Evolutionary conservation across 2,329 filamentous ascomycete species (phyloP), one percentile per base, ranked within the genome.

Genomic region (Xylariaceae sp.): DNA sequence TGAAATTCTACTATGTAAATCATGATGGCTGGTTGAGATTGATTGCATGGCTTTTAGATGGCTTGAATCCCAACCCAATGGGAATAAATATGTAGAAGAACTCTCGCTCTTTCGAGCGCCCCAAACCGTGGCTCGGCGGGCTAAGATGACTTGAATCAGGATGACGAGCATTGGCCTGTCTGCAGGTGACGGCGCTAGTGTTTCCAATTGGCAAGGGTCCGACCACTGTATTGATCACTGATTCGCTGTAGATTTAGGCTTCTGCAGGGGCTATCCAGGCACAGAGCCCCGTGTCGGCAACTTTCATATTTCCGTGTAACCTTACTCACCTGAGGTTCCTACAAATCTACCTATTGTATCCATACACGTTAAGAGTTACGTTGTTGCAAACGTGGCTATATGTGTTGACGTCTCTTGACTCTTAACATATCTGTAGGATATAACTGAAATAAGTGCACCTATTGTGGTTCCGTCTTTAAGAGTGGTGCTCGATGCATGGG

Each of bases 131-230:
- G 23, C 23, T 9, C 4, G 23, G 23, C 4, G 46, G 42, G 32
- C 14, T 10, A 19, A 29, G 44, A 43, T 29, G 51, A 56, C 50
- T 47, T 40, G 45, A 44, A 56, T 57, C 10, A 46, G 60, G 57
- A 60, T 62, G 60, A 54, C 53, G 60, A 53, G 49, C 37, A 41
- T 60, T 47, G 56, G 46, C 10, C 44, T 46, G 52, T 57, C 65
- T 69, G 65, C 63, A 65, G 67, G 61, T 65, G 61, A 69, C 54
- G 45, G 56, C 71, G 68, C 72, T 73, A 75, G 71, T 68, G 72
- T 74, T 74, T 75, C 67, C 64, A 60, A 69, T 69, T 69, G 52
- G 62, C 62, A 54, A 67, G 62, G 32, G 32, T 16, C 5, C 12
- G 64, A 53, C 60, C 57, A 57, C 21, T 37, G 7, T 45, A 1